A percentile compares a stretch with the other conserved stretches of the same genome.
phyloP scores from a whole-genome alignment of 495 filamentous ascomycete genomes.

The Aspergillus baeticus region DNA sequence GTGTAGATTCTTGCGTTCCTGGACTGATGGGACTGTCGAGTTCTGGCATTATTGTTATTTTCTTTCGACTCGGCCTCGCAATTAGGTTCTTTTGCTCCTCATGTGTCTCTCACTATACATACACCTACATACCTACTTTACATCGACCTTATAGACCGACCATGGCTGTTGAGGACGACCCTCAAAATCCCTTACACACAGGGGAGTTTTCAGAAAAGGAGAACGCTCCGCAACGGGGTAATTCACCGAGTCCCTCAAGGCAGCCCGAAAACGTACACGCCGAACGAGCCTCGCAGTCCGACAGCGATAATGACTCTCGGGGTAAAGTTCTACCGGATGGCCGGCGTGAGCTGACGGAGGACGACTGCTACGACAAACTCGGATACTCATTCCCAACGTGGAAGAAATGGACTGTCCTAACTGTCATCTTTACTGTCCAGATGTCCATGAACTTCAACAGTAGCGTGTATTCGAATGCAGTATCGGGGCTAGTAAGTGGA shows the following conservation, averaged over 20 bases:
- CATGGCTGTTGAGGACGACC: constrained; percentile 6
- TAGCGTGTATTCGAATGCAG: constrained; percentile 66
- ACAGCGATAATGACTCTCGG: constrained; percentile 17
- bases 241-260: constrained; percentile 12
- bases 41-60: not conserved
- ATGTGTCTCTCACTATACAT: not conserved
- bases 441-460: constrained; percentile 88
- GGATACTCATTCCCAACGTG: constrained; percentile 62
- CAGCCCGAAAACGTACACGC: constrained; percentile 15
- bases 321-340: constrained; percentile 25
- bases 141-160: too few species aligned
- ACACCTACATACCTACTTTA: not conserved
- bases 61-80: too few species aligned
- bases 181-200: not conserved
- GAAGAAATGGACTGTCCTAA: constrained; percentile 76
- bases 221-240: not conserved
- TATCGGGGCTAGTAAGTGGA: constrained; percentile 59
- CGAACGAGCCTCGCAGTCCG: constrained; percentile 22
- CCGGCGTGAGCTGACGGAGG: constrained; percentile 60
- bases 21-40: not conserved
- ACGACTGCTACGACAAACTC: constrained; percentile 62
- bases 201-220: constrained; percentile 2
- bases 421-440: constrained; percentile 72
- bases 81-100: not conserved
- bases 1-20: not conserved